These are phyloP conservation scores for Panus rudis DNA, from an alignment of 768 basidiomycete genomes.

Conservation along the genomic window DNA sequence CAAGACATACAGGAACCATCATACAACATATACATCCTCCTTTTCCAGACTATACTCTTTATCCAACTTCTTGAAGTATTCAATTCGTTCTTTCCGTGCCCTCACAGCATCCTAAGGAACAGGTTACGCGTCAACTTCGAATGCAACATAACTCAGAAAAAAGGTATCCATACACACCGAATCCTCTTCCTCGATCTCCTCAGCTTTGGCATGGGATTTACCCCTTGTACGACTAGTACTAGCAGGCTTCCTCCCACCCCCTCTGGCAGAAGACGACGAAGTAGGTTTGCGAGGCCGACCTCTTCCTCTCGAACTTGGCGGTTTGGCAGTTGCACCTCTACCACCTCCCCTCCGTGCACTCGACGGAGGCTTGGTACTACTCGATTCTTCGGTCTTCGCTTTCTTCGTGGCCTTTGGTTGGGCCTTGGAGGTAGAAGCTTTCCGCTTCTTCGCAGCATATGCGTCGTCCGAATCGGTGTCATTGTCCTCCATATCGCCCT, in stretches of 20 bases:
- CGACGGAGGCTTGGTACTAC: not conserved
- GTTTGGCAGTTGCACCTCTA: not conserved
- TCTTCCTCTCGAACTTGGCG: too few species aligned
- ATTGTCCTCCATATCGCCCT: conserved; percentile 1
- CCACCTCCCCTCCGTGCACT: not conserved
- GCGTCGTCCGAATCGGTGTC: conserved; percentile 10
- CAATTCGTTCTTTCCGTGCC: conserved; percentile 17
- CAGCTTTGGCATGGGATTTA: conserved; percentile 5
- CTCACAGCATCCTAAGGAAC: conserved; percentile 15
- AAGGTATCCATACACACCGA: conserved; percentile 14
- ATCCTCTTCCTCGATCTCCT: conserved; percentile 16
- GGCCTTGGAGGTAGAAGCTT: not conserved
- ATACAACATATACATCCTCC: conserved; percentile 22
- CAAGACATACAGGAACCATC: not conserved
- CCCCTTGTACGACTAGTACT: too few species aligned
- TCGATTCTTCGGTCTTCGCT: not conserved
- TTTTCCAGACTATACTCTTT: conserved; percentile 21
- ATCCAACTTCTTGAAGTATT: conserved; percentile 20
- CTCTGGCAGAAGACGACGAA: too few species aligned
- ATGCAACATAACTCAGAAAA: not conserved
- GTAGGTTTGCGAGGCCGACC: too few species aligned
- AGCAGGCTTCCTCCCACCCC: not conserved
- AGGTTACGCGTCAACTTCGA: not conserved
- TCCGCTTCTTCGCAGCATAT: conserved; percentile 3
- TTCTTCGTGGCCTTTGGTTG: not conserved